Base-by-base conservation (phyloP, 1,284 basidiomycete genomes). In the Ceratorhiza oryzae-sativae region DNA sequence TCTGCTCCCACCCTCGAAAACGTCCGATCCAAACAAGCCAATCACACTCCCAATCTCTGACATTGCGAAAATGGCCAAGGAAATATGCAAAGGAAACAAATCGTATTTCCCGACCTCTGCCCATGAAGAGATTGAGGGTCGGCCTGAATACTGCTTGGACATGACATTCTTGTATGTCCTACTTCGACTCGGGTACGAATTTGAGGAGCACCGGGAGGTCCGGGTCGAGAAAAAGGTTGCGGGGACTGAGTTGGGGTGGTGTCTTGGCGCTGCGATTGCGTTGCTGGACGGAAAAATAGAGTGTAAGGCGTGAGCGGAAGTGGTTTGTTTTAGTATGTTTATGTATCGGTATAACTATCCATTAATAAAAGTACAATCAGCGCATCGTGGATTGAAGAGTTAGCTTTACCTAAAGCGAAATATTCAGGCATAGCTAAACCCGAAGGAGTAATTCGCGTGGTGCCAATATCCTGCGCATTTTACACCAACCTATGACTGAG, bases 181-280 rank as follows among this genome's bases (percentile, higher is more conserved):
- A 73, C 81, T 99, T 65, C 86, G 90, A 71, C 84, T 96, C 0
- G 89, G 93, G 56, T 94, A 96, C 81, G 94, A 95, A 83, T 89
- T 97, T 78, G 83, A 81, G 25, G 88, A 87, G 46, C 83, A 82
- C 45, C 81, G 93, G 74, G 84, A 88, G 75, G 86, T 96, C 45
- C 83, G 85, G 80, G 86, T 95, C 46, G 96, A 90, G 77, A 98
- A 98, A 85, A 90, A 93, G 85, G 86, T 99, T 56, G 86, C 86
- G 30, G 94, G 91, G 5, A 96, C 95, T 3, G 97, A 98, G 86
- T 82, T 99, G 71, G 97, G 97, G 8, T 99, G 97, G 97, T 92
- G 90, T 76, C 81, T 98, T 27, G 94, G 94, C 20, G 95, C 94
- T 12, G 89, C 90, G 71, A 86, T 95, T 77, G 88, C 88, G 36